A percentile compares a stretch with the other conserved stretches of the same genome.
These are phyloP conservation scores for Petunia secreta DNA, from an alignment of 257 asterid species.

Conservation along the genomic window DNA sequence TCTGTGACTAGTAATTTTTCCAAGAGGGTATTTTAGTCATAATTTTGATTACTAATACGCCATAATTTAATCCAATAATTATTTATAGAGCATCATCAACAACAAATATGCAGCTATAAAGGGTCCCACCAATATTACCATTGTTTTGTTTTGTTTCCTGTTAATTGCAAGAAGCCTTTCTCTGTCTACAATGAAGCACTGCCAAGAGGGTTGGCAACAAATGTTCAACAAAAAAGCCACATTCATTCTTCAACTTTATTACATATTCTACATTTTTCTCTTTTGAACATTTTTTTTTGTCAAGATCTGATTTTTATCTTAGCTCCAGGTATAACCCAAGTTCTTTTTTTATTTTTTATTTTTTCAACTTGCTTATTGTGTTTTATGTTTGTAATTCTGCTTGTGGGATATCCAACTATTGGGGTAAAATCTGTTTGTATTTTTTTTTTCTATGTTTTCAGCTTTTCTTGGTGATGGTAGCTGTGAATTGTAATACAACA, in stretches of 20 bases:
- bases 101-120: constrained; percentile 62
- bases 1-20: not conserved
- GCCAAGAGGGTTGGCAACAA: constrained; percentile 50
- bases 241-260: constrained; percentile 38
- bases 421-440: not conserved
- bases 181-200: constrained; percentile 48
- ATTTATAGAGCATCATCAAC: constrained; percentile 47
- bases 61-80: constrained; percentile 27
- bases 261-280: constrained; percentile 34
- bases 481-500: not conserved
- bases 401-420: not conserved
- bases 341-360: constrained; percentile 32
- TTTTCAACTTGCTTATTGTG: constrained; percentile 23
- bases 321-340: constrained; percentile 36
- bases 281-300: constrained; percentile 35
- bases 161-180: constrained; percentile 31
- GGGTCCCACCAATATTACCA: constrained; percentile 58
- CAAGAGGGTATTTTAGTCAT: constrained; percentile 20
- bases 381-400: not conserved
- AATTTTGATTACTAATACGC: not conserved
- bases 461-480: not conserved
- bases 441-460: not conserved
- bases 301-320: constrained; percentile 59
- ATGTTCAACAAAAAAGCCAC: constrained; percentile 32
- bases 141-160: constrained; percentile 7